Conservation (phyloP, 2,329 filamentous ascomycete genomes). For the Neopestalotiopsis sp. region DNA sequence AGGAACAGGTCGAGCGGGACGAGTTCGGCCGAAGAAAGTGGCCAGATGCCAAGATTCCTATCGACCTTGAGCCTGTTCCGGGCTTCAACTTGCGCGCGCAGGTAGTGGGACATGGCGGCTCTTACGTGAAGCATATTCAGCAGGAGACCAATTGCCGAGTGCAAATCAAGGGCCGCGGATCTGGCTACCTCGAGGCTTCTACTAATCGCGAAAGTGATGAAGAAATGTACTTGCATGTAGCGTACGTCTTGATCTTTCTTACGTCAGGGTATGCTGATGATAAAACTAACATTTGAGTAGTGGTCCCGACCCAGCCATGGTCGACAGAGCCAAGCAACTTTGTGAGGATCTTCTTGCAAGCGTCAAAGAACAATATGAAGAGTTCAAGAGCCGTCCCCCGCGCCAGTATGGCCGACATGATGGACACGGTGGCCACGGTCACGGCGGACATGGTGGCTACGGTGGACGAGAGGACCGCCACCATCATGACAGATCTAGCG, state of each 20-base stretch:
- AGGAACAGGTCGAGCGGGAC: constrained; percentile 83
- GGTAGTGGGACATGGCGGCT: constrained; percentile 91
- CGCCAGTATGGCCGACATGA: constrained; percentile 62
- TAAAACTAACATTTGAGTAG: constrained; percentile 53
- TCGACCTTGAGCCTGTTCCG: constrained; percentile 86
- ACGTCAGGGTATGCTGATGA: not conserved
- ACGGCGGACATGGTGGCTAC: constrained; percentile 46
- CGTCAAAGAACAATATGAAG: constrained; percentile 88
- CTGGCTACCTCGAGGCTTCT: constrained; percentile 88
- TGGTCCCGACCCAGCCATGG: constrained; percentile 85
- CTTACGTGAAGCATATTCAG: constrained; percentile 98
- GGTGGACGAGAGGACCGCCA: constrained; percentile 39
- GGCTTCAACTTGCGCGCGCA: constrained; percentile 97
- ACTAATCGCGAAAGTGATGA: constrained; percentile 94
- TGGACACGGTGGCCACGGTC: constrained; percentile 45
- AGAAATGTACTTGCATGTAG: constrained; percentile 94
- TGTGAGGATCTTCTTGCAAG: constrained; percentile 88
- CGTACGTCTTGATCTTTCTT: constrained; percentile 61
- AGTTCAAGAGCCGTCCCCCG: constrained; percentile 83
- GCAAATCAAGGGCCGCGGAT: constrained; percentile 96
- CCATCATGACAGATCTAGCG: constrained; percentile 40
- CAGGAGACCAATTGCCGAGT: constrained; percentile 94
- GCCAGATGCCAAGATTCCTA: constrained; percentile 94
- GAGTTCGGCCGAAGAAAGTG: constrained; percentile 96
- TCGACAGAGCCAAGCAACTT: constrained; percentile 84